A percentile compares a stretch with the other conserved stretches of the same genome.
Evolutionary conservation across 164 flowering plant species (phyloP).

Genomic region (Magnolia sinica): DNA sequence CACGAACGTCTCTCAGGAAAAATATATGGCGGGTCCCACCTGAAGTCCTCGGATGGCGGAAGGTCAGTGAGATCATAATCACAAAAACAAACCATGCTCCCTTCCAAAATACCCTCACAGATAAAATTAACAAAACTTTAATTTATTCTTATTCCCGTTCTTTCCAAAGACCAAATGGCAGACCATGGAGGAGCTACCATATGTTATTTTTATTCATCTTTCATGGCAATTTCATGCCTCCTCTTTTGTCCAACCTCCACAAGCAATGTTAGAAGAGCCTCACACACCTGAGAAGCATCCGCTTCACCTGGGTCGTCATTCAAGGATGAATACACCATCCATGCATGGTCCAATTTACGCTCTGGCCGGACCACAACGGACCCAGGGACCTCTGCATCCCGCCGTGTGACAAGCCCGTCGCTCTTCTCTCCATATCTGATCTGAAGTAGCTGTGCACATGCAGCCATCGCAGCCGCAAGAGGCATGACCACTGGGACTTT

Average conservation of each 20-base stretch:
- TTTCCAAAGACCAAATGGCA: too few relatives aligned
- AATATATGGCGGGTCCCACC: too few relatives aligned
- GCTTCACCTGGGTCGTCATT: slow-evolving; percentile 67
- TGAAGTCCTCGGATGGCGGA: too few relatives aligned
- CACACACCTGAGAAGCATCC: slow-evolving; percentile 87
- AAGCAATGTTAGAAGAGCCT: slow-evolving; percentile 72
- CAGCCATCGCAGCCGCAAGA: slow-evolving; percentile 92
- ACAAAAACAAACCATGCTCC: too few relatives aligned
- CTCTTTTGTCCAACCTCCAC: slow-evolving; percentile 68
- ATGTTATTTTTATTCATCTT: slow-evolving; percentile 41
- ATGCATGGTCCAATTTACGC: slow-evolving; percentile 85
- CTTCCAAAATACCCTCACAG: too few relatives aligned
- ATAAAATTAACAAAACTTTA: too few relatives aligned
- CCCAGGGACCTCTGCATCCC: slow-evolving; percentile 98
- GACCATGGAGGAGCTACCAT: too few relatives aligned
- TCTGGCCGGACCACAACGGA: slow-evolving; percentile 76
- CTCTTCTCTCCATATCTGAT: slow-evolving; percentile 84
- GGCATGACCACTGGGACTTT: slow-evolving; percentile 86
- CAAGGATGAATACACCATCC: slow-evolving; percentile 91
- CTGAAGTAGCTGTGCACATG: slow-evolving; percentile 84
- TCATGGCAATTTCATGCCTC: slow-evolving; percentile 39
- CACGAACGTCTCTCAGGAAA: too few relatives aligned
- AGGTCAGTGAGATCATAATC: too few relatives aligned
- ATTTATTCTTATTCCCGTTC: too few relatives aligned
- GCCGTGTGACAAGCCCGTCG: slow-evolving; percentile 89